Conservation (phyloP, 2,329 filamentous ascomycete genomes). For the Ceratocystis albifundus region DNA sequence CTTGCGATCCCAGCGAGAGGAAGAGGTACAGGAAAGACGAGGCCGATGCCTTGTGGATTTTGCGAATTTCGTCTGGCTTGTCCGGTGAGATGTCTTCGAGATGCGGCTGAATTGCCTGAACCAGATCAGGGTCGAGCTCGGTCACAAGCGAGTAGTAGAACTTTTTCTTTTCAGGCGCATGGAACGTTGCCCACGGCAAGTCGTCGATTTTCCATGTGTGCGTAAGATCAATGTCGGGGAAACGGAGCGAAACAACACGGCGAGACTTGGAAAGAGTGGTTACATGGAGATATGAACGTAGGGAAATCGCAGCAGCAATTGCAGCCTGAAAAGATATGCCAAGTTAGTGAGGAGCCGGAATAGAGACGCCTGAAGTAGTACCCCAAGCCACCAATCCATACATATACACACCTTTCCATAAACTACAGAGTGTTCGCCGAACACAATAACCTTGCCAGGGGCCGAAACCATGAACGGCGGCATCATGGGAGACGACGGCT, state of each 20-base stretch:
- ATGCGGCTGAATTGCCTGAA: constrained; percentile 69
- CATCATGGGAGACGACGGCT: constrained; percentile 55
- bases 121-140: constrained; percentile 67
- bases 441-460: constrained; percentile 95
- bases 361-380: constrained; percentile 13
- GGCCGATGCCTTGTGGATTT: constrained; percentile 73
- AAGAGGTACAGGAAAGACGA: constrained; percentile 87
- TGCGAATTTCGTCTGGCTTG: constrained; percentile 59
- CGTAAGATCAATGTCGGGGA: constrained; percentile 78
- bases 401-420: constrained; percentile 63
- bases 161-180: constrained; percentile 75
- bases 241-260: constrained; percentile 74
- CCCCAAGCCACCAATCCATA: background rate
- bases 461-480: constrained; percentile 96
- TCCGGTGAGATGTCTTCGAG: constrained; percentile 57
- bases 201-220: constrained; percentile 93
- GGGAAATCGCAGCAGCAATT: constrained; percentile 86
- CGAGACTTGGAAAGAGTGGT: constrained; percentile 87
- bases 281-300: constrained; percentile 92
- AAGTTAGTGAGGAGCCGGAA: constrained; percentile 11
- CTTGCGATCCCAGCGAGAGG: constrained; percentile 68
- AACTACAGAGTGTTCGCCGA: constrained; percentile 96
- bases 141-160: constrained; percentile 87
- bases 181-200: constrained; percentile 76
- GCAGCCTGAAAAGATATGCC: constrained; percentile 49